Evolutionary conservation across 768 basidiomycete species (phyloP).

Genomic region (Austroboletus eburneus): DNA sequence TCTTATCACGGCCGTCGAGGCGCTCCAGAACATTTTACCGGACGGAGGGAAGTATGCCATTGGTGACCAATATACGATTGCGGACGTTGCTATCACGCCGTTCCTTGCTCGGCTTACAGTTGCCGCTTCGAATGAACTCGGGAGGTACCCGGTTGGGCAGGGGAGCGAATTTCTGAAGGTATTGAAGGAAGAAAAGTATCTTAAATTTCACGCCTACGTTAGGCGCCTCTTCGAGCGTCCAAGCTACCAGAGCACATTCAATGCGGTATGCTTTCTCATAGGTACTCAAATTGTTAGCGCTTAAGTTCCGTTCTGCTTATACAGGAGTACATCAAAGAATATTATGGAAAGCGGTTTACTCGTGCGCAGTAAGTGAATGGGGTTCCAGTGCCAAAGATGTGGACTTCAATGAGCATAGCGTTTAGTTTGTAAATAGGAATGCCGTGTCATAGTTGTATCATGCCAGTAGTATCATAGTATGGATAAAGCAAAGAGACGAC

Average conservation of each 20-base stretch:
- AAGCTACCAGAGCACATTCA: conserved; percentile 53
- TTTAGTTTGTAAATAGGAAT: no score
- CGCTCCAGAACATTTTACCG: conserved; percentile 50
- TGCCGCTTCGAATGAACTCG: conserved; percentile 45
- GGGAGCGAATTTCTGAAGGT: conserved; percentile 42
- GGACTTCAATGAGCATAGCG: background rate
- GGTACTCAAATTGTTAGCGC: no score
- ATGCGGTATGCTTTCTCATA: conserved; percentile 38
- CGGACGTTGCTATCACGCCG: conserved; percentile 58
- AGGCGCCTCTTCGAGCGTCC: conserved; percentile 45
- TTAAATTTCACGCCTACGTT: conserved; percentile 47
- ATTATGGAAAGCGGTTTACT: conserved; percentile 3
- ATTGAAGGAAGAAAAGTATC: conserved; percentile 41
- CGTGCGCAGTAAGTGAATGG: conserved; percentile 3
- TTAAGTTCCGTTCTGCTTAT: background rate
- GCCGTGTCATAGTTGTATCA: no score
- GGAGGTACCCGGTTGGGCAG: conserved; percentile 45
- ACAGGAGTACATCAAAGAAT: conserved; percentile 11
- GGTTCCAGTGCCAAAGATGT: no score
- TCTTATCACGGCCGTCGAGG: conserved; percentile 41
- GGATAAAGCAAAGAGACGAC: no score
- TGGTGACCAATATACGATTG: conserved; percentile 40
- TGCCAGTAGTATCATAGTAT: no score
- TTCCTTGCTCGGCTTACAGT: conserved; percentile 55
- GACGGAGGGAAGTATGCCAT: conserved; percentile 35